phyloP scores from a whole-genome alignment of 352 stramenopile genomes.

The Phytopythium delawarense region DNA sequence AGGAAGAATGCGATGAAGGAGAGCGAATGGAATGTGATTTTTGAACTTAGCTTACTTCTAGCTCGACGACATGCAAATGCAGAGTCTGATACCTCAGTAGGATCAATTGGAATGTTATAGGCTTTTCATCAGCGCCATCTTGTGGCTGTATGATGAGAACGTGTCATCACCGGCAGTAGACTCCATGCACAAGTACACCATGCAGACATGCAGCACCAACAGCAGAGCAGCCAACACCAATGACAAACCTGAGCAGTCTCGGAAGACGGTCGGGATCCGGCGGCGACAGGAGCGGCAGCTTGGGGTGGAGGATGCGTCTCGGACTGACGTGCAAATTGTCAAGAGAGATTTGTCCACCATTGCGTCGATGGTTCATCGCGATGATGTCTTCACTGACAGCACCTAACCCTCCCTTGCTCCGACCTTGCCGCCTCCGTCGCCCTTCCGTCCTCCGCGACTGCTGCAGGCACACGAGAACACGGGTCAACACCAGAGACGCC shows the following conservation, averaged over 20 bases:
- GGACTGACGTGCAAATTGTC: constrained; percentile 90
- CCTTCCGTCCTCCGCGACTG: neutral
- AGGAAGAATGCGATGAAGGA: constrained; percentile 3
- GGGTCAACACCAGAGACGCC: neutral
- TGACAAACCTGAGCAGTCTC: neutral
- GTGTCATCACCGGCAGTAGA: constrained; percentile 56
- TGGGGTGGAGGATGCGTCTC: constrained; percentile 36
- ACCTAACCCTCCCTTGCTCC: constrained; percentile 7
- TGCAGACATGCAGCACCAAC: constrained; percentile 22
- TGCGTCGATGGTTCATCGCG: constrained; percentile 41
- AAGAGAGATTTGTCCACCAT: constrained; percentile 59
- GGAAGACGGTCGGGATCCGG: neutral
- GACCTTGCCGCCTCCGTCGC: neutral
- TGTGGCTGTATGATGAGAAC: constrained; percentile 59
- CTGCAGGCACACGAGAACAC: neutral
- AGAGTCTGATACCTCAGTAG: constrained; percentile 53
- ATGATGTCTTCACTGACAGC: constrained; percentile 51
- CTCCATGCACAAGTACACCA: constrained; percentile 7
- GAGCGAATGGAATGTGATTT: constrained; percentile 9
- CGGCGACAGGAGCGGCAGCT: neutral
- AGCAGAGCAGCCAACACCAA: neutral
- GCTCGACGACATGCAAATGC: constrained; percentile 12
- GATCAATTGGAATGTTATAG: constrained; percentile 87
- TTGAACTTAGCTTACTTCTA: neutral
- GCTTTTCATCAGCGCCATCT: constrained; percentile 57